phyloP scores from a whole-genome alignment of 257 asterid species.

The Nicotiana sylvestris region DNA sequence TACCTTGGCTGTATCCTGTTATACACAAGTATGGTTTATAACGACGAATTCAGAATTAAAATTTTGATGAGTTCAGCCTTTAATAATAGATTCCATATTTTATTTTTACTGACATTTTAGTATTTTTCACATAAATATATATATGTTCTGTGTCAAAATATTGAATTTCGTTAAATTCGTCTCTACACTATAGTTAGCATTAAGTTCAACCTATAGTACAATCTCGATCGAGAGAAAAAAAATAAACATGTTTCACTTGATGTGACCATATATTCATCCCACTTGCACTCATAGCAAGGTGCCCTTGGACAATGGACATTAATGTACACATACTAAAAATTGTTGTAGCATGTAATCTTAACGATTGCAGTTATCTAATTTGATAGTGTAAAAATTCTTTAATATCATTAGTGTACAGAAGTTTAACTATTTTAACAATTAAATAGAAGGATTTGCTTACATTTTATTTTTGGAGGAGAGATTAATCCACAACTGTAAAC shows the following conservation, averaged over 20 bases:
- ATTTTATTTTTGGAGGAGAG: conserved; percentile 70
- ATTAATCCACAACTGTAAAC: conserved; percentile 86
- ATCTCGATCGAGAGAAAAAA: too few species aligned
- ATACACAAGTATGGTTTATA: neutral
- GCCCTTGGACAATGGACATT: neutral
- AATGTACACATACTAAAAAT: too few species aligned
- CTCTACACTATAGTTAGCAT: too few species aligned
- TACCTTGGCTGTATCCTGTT: conserved; percentile 77
- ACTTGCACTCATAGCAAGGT: neutral
- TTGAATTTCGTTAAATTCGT: too few species aligned
- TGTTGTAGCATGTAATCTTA: too few species aligned
- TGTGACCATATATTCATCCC: neutral
- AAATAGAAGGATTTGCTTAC: conserved; percentile 29
- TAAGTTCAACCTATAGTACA: too few species aligned
- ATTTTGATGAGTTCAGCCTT: neutral
- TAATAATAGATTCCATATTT: too few species aligned
- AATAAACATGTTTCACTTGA: too few species aligned
- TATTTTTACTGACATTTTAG: too few species aligned
- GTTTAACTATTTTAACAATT: neutral
- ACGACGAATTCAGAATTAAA: neutral
- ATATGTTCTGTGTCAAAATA: too few species aligned
- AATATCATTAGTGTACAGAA: neutral
- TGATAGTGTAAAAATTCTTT: neutral
- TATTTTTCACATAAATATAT: too few species aligned
- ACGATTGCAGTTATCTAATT: too few species aligned